phyloP scores from a whole-genome alignment of 768 basidiomycete genomes.

The Boletus reticulatus region DNA sequence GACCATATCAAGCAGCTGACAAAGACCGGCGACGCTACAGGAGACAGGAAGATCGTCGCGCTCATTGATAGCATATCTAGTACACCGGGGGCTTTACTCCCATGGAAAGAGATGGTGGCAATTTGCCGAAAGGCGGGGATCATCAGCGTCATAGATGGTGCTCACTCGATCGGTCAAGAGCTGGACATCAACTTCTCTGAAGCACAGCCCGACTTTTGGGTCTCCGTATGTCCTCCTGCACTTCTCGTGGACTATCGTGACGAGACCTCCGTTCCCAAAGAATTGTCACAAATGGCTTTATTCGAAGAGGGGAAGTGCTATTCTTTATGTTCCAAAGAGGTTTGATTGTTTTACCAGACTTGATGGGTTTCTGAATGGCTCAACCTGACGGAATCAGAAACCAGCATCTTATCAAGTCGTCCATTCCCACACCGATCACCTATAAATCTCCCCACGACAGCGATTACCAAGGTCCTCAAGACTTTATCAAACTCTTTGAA shows the following conservation, averaged over 20 bases:
- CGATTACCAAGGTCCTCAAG: slow-evolving; percentile 24
- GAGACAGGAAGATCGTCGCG: slow-evolving; percentile 53
- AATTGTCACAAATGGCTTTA: slow-evolving; percentile 89
- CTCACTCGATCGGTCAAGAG: slow-evolving; percentile 77
- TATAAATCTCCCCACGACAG: slow-evolving; percentile 50
- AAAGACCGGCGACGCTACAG: slow-evolving; percentile 13
- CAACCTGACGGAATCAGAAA: slow-evolving; percentile 40
- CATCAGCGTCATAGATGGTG: slow-evolving; percentile 73
- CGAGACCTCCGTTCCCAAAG: slow-evolving; percentile 28
- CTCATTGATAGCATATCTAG: slow-evolving; percentile 69
- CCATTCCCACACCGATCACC: slow-evolving; percentile 53
- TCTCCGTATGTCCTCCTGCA: slow-evolving; percentile 49
- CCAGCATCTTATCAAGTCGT: slow-evolving; percentile 57
- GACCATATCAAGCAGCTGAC: slow-evolving; percentile 33
- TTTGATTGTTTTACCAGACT: slow-evolving; percentile 21
- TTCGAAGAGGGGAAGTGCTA: slow-evolving; percentile 62
- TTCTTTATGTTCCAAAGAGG: slow-evolving; percentile 73
- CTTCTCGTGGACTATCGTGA: neutral
- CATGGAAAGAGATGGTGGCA: slow-evolving; percentile 68
- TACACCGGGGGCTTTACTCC: slow-evolving; percentile 58
- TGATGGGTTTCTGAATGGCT: neutral
- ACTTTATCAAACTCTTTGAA: slow-evolving; percentile 52
- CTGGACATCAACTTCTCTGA: slow-evolving; percentile 54
- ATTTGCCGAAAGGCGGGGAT: slow-evolving; percentile 64
- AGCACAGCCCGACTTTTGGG: slow-evolving; percentile 71